These are phyloP conservation scores for Rubia yunnanensis DNA, from an alignment of 257 asterid species.

Conservation along the genomic window DNA sequence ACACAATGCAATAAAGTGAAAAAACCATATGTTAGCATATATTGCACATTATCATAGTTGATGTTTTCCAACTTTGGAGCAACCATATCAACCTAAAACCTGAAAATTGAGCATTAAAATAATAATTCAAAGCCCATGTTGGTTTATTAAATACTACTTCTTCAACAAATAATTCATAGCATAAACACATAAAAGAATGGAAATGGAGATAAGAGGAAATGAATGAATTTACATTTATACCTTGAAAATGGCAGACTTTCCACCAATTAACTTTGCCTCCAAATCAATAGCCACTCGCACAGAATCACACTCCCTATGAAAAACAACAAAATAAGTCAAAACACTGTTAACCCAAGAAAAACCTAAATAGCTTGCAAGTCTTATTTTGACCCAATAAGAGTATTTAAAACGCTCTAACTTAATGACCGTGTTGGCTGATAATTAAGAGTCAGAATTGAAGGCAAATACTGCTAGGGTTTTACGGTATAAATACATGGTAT, in stretches of 20 bases:
- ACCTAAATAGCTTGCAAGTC: no score
- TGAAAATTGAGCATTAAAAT: not conserved
- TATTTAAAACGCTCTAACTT: no score
- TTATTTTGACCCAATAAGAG: no score
- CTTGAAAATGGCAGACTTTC: slow-evolving; percentile 91
- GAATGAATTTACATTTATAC: slow-evolving; percentile 25
- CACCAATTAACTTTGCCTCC: slow-evolving; percentile 98
- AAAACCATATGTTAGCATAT: no score
- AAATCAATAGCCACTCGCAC: slow-evolving; percentile 74
- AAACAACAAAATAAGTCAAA: slow-evolving; percentile 9
- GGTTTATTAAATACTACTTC: not conserved
- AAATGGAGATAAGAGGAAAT: not conserved
- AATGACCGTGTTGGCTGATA: no score
- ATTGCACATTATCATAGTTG: no score
- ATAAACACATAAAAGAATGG: slow-evolving; percentile 6
- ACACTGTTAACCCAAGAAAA: no score
- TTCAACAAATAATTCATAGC: not conserved
- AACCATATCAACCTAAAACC: not conserved
- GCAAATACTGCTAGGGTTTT: no score
- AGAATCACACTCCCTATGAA: slow-evolving; percentile 97
- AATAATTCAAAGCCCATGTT: not conserved
- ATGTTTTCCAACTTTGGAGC: no score
- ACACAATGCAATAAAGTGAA: no score
- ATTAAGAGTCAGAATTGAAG: no score
- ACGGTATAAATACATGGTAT: no score